Percentiles rank a stretch among this genome's conserved stretches.
Evolutionary conservation across 2,329 filamentous ascomycete genomes (phyloP).

Genomic region (Fusarium devonianum): DNA sequence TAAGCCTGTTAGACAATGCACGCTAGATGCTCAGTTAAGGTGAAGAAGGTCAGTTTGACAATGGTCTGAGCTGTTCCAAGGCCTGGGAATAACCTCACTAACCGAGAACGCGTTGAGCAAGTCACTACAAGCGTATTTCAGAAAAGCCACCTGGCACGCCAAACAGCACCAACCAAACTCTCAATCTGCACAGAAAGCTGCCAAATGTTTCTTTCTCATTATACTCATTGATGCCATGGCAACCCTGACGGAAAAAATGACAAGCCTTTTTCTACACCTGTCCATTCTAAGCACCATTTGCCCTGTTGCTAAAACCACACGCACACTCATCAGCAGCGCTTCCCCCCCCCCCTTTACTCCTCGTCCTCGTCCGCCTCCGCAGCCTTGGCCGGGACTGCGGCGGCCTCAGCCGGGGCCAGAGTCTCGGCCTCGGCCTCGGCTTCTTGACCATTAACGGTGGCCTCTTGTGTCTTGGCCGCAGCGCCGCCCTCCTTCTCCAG

Average conservation of each 20-base stretch:
- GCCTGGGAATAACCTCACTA: conserved; percentile 1
- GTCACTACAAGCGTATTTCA: no score
- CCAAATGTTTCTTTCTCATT: conserved; percentile 40
- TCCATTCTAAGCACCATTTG: conserved; percentile 41
- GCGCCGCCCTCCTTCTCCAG: conserved; percentile 77
- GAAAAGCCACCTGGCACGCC: no score
- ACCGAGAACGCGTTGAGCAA: no score
- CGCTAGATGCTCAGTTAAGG: no score
- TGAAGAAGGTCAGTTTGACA: no score
- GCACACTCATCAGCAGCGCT: no score
- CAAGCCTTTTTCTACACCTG: conserved; percentile 43
- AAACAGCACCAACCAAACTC: no score
- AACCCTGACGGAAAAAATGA: conserved; percentile 41
- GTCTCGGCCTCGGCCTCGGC: conserved; percentile 32
- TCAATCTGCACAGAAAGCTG: conserved; percentile 3
- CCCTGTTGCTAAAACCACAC: conserved; percentile 32
- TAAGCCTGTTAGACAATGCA: no score
- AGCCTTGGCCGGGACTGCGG: no score
- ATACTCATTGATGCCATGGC: conserved; percentile 44
- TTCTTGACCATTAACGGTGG: conserved; percentile 34
- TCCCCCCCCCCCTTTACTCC: conserved; percentile 39
- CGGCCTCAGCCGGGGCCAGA: no score
- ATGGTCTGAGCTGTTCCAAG: no score
- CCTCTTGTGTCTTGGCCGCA: conserved; percentile 33
- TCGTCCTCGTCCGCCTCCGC: conserved; percentile 41